Evolutionary conservation across 2,329 filamentous ascomycete species (phyloP), one percentile per base, ranked within the genome.

Genomic region (Colletotrichum tropicale): DNA sequence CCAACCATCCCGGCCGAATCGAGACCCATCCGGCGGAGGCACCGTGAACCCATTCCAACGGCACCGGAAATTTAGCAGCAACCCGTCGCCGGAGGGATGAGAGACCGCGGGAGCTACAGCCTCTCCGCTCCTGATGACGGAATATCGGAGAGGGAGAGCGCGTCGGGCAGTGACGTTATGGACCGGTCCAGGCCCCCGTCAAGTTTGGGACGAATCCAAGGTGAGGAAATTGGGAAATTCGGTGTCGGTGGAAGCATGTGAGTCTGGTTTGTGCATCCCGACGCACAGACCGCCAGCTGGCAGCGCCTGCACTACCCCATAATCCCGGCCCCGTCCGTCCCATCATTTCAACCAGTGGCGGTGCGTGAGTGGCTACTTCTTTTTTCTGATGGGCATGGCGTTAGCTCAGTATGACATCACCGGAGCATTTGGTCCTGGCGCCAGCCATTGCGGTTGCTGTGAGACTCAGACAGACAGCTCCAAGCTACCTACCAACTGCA

Each of bases 341-440:
- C 61, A 72, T 67, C 69, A 69, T 24, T 30, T 48, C 8, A 26
- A 6, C 36, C 34, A 58, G 71, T 76, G 74, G 74, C 71, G 71
- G 74, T 70, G 66, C 71, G 24, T 66, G 60, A 65, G 70, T 73
- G 70, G 70, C 70, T 74, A 30, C 13, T 26, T 30, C n/a, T 21
- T 21, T 61, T 13, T n/a, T 28, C 38, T 18, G 15, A 24, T 38
- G 36, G 43, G n/a, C n/a, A 52, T 62, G 61, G 21, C 21, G 62
- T 70, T 75, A 34, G 71, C 60, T 62, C 76, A 75, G 66, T 60
- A 77, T 78, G 77, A 78, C 77, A 77, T 78, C 77, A 78, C 76
- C 77, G 77, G 77, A 78, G 77, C 77, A 66, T 65, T 77, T 74
- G 74, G 66, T 78, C 77, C 77, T 77, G 21, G 55, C 16, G 64